Evolutionary conservation across 2,329 filamentous ascomycete genomes (phyloP), one percentile per base, ranked within the genome.

Genomic region (Trichoderma guizhouense): DNA sequence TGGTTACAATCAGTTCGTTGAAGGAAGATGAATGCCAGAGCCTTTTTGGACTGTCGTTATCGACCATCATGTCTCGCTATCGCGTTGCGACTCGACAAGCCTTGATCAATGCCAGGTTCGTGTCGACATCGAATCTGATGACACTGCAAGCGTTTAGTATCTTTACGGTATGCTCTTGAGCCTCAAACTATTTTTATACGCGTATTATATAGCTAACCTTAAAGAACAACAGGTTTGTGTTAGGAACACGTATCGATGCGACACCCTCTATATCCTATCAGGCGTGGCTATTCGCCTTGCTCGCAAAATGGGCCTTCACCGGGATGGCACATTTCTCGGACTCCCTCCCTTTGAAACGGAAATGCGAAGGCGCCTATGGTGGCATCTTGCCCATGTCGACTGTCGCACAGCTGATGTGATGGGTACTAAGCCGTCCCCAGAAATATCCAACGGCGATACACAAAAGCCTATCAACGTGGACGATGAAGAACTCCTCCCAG

Each of bases 361-460:
- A 77, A 91, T 92, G 84, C 85, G 90, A n/a, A 83, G 90, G 51
- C 84, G 90, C 3, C 82, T 92, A 18, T 92, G 90, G 90, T 91
- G 89, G 89, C 86, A 89, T 76, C 85, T 91, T 28, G 83, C 89
- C 60, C 81, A 90, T 67, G 82, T 88, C 65, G 89, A 91, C 73
- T 83, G 85, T 55, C 86, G 87, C 73, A 86, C 86, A 67, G 88
- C 87, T 47, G 79, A 89, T 70, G 81, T 87, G 70, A 89, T 88
- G 8, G 88, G 88, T 1, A 83, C 90, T 26, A 87, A 83, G 70
- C 84, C 87, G 73, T 85, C 85, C 14, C 79, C 87, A 62, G 80
- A 88, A 2, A 84, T 86, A 5, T 82, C 82, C 15, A 82, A 81
- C 43, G 89, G 86, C 84, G 86, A 89, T 51, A 51, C 39, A 3